A percentile compares a stretch with the other conserved stretches of the same genome.
Conservation (phyloP, 106 monocot species). For the Dioscorea dumetorum region DNA sequence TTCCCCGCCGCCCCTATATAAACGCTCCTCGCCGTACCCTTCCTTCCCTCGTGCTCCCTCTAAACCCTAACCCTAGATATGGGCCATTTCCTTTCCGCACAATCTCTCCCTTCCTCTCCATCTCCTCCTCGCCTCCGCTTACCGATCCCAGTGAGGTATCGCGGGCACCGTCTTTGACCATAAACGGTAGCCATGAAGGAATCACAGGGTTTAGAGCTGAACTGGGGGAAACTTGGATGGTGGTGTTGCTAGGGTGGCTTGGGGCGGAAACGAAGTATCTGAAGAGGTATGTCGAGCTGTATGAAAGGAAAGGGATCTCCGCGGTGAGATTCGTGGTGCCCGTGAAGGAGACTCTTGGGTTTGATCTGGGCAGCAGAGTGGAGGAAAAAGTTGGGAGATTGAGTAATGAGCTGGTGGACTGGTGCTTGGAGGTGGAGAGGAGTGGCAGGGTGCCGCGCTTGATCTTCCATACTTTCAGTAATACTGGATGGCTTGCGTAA, state of each 20-base stretch:
- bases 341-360: constrained; percentile 37
- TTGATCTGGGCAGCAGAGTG: constrained; percentile 61
- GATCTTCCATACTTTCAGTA: constrained; percentile 96
- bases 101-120: neutral
- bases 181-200: neutral
- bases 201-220: constrained; percentile 1
- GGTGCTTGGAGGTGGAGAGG: constrained; percentile 44
- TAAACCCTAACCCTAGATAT: neutral
- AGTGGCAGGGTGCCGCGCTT: constrained; percentile 47
- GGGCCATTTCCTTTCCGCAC: neutral
- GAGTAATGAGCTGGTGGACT: constrained; percentile 37
- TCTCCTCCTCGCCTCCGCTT: no score
- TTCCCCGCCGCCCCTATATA: no score
- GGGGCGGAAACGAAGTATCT: constrained; percentile 79
- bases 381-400: constrained; percentile 47
- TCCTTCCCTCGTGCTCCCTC: neutral
- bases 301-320: constrained; percentile 40
- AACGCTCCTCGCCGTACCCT: neutral
- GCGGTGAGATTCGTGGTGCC: constrained; percentile 72
- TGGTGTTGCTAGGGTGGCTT: constrained; percentile 90
- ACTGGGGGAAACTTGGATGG: constrained; percentile 33
- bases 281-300: constrained; percentile 85
- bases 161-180: neutral
- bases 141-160: neutral
- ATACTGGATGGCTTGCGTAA: constrained; percentile 95